A percentile compares a stretch with the other conserved stretches of the same genome.
Conservation (phyloP, 2,329 filamentous ascomycete genomes). For the Colletotrichum endophyticum region DNA sequence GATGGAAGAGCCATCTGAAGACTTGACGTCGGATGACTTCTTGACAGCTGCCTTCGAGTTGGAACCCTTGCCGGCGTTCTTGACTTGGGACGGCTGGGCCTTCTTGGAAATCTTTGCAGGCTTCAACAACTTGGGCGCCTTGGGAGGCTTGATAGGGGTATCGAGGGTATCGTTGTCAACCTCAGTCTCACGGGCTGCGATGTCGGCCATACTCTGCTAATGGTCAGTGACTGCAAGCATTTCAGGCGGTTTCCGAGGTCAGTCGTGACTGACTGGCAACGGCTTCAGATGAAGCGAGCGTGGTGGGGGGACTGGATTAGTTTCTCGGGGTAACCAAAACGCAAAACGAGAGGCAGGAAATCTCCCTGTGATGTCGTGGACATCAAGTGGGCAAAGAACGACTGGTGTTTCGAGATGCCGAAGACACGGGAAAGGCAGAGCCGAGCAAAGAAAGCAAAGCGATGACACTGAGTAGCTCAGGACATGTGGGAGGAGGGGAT, state of each 20-base stretch:
- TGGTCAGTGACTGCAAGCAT: slow-evolving; percentile 9
- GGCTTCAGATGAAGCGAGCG: slow-evolving; percentile 1
- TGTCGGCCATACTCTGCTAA: slow-evolving; percentile 41
- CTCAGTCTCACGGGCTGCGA: slow-evolving; percentile 14
- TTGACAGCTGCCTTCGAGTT: slow-evolving; percentile 18
- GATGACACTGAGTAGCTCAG: background rate
- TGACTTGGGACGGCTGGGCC: background rate
- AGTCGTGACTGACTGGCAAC: slow-evolving; percentile 14
- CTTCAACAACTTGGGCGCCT: background rate
- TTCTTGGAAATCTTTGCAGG: background rate
- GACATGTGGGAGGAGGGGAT: background rate
- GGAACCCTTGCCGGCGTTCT: background rate
- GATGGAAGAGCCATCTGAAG: slow-evolving; percentile 43
- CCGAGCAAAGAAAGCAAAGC: slow-evolving; percentile 14
- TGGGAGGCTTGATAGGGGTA: background rate
- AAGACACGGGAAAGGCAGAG: background rate
- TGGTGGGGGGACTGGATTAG: background rate
- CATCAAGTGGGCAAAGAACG: background rate
- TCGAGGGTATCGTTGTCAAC: background rate
- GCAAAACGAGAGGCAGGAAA: slow-evolving; percentile 11
- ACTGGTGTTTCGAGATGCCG: background rate
- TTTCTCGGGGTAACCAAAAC: slow-evolving; percentile 11
- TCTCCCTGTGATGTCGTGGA: background rate
- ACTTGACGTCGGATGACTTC: slow-evolving; percentile 23
- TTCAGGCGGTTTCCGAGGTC: background rate